Base-by-base conservation (phyloP, 2,329 filamentous ascomycete genomes). In the Fusarium pininemorale region DNA sequence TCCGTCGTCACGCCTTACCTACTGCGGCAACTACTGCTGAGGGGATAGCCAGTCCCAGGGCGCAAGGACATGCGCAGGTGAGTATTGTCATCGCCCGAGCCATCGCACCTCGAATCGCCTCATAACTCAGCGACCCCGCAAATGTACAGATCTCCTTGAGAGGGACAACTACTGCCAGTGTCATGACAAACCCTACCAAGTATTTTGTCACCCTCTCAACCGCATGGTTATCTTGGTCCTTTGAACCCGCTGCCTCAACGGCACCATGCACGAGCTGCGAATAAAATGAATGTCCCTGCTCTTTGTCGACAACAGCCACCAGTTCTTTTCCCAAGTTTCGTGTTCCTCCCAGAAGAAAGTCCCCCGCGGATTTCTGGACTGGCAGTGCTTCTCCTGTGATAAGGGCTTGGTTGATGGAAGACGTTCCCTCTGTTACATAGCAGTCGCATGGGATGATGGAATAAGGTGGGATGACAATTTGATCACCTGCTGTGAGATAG, bases 1-100 rank as follows among this genome's bases (percentile, higher is more conserved):
- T 11, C 11, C 5, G 4, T 13, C 5, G 7, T 8, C 3, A 6
- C 0, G 3, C 13, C 51, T 30, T 39, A 55, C 51, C 35, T 13
- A 38, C 51, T 30, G 26, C 37, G 4, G 37, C 37, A 28, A 55
- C 51, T 8, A 41, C 37, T 11, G 51, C 51, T 4, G 37, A 55
- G 3, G 51, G 51, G 2, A 55, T 55, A 2, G 51, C 51, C 1
- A 55, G 6, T 14, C 51, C 51, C 2, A 55, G 5, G 4, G 51
- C 51, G 7, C 51, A 55, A 18, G 51, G 51, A 3, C 51, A 55
- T 28, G 37, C 51, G 13, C 26, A 55, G 2, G 37, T 55, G 3
- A 55, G 26, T 41, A 55, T 39, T 14, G 51, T 41, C 51, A 55
- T 55, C 3, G 51, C 35, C 6, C 51, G 13, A 6, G 37, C 35